These are phyloP conservation scores for Pholiota microspora DNA, from an alignment of 768 basidiomycete species.

Conservation along the genomic window DNA sequence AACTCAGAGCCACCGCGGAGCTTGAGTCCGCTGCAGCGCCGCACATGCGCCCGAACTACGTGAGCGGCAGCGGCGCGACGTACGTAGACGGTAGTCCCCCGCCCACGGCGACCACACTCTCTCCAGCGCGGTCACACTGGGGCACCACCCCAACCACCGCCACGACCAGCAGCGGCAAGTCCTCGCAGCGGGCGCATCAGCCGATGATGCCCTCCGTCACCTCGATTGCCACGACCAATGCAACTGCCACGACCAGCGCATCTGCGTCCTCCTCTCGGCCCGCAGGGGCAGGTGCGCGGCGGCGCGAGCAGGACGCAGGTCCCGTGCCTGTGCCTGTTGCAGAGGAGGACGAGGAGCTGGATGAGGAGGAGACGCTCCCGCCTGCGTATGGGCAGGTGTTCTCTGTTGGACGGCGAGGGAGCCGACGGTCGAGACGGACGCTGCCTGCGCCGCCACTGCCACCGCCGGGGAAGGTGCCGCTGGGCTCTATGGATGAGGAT, in stretches of 20 bases:
- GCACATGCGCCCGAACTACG: not conserved
- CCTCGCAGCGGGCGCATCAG: not conserved
- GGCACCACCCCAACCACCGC: not conserved
- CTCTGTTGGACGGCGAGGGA: not conserved
- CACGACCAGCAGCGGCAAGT: not conserved
- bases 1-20: no score
- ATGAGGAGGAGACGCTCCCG: conserved; percentile 23
- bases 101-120: no score
- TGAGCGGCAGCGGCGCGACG: no score
- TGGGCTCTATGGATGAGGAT: not conserved
- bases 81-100: no score
- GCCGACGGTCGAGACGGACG: not conserved
- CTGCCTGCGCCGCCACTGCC: conserved; percentile 8
- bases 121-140: not conserved
- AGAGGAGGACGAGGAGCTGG: conserved; percentile 14
- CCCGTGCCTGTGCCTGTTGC: conserved; percentile 13
- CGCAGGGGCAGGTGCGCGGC: not conserved
- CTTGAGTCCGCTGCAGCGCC: not conserved
- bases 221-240: not conserved
- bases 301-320: conserved; percentile 26
- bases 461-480: not conserved
- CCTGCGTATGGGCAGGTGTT: conserved; percentile 26
- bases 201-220: conserved; percentile 9
- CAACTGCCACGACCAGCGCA: not conserved
- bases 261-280: no score